Evolutionary conservation across 352 stramenopile genomes (phyloP).

Genomic region (Pythium phragmiticola): DNA sequence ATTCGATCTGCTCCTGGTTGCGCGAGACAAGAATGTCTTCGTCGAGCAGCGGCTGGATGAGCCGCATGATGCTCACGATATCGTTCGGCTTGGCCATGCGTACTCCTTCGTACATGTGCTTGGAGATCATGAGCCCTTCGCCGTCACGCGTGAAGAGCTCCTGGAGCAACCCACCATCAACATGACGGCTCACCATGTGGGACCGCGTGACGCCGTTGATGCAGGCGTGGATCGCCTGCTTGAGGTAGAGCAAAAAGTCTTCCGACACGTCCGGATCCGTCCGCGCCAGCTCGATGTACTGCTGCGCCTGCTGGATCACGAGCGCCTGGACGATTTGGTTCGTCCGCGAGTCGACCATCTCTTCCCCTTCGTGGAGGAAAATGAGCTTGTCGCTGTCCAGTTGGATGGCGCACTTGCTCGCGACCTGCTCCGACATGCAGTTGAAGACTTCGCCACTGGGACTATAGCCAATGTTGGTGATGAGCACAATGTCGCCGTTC

Average conservation of each 20-base stretch:
- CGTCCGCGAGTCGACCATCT: slow-evolving; percentile 80
- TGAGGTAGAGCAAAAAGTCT: slow-evolving; percentile 83
- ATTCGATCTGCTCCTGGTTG: slow-evolving; percentile 88
- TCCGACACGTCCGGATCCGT: slow-evolving; percentile 50
- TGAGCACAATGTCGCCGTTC: slow-evolving; percentile 94
- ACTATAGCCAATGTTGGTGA: slow-evolving; percentile 96
- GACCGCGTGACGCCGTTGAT: slow-evolving; percentile 83
- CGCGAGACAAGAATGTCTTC: slow-evolving; percentile 86
- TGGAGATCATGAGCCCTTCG: slow-evolving; percentile 95
- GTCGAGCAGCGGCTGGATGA: slow-evolving; percentile 87
- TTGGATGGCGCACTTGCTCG: slow-evolving; percentile 84
- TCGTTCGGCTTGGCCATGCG: slow-evolving; percentile 90
- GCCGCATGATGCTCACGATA: slow-evolving; percentile 88
- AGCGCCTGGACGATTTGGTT: slow-evolving; percentile 79
- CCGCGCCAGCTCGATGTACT: slow-evolving; percentile 72
- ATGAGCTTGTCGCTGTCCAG: slow-evolving; percentile 86
- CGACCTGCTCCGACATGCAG: slow-evolving; percentile 87
- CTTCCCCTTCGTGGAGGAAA: slow-evolving; percentile 88
- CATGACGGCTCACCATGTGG: slow-evolving; percentile 83
- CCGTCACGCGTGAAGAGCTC: slow-evolving; percentile 98
- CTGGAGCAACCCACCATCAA: slow-evolving; percentile 91
- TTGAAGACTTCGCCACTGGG: slow-evolving; percentile 94
- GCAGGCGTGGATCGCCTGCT: slow-evolving; percentile 82
- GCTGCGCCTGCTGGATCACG: slow-evolving; percentile 77
- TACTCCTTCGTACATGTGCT: slow-evolving; percentile 97